A percentile compares a stretch with the other conserved stretches of the same genome.
Conservation (phyloP, 2,329 filamentous ascomycete genomes). For the Diplodia seriata region DNA sequence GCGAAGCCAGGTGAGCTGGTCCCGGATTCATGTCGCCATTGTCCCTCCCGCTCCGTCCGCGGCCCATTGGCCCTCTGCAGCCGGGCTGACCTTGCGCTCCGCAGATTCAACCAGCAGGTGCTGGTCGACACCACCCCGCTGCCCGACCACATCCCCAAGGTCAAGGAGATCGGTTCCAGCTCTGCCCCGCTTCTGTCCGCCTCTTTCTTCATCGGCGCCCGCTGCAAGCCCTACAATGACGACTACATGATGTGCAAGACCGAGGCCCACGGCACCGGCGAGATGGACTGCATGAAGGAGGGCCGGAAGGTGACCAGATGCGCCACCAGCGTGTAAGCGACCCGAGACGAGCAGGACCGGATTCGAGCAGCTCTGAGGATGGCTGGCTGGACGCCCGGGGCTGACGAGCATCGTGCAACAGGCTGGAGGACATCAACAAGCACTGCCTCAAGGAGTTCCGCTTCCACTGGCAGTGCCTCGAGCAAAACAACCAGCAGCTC, state of each 20-base stretch:
- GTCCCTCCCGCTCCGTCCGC: conserved; percentile 5
- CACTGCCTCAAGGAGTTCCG: conserved; percentile 91
- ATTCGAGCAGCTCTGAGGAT: background rate
- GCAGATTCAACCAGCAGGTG: conserved; percentile 90
- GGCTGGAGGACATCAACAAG: conserved; percentile 94
- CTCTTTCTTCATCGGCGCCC: conserved; percentile 94
- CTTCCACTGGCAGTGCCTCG: conserved; percentile 92
- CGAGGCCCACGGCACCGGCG: conserved; percentile 86
- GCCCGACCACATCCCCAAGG: conserved; percentile 87
- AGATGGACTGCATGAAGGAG: conserved; percentile 95
- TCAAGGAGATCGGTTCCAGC: conserved; percentile 90
- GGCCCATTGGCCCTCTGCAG: conserved; percentile 37
- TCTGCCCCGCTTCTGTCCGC: conserved; percentile 92
- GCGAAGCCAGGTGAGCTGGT: conserved; percentile 64
- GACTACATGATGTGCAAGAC: conserved; percentile 99
- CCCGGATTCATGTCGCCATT: conserved; percentile 23
- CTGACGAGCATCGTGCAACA: conserved; percentile 47
- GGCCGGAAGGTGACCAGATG: conserved; percentile 95
- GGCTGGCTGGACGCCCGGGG: conserved; percentile 4
- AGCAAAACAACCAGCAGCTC: conserved; percentile 96
- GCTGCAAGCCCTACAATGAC: conserved; percentile 95
- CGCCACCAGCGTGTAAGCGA: conserved; percentile 84
- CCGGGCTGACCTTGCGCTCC: conserved; percentile 33
- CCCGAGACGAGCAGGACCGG: background rate
- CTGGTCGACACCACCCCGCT: conserved; percentile 97